Evolutionary conservation across 2,329 filamentous ascomycete genomes (phyloP), one percentile per base, ranked within the genome.

Genomic region (Teratosphaeria nubilosa): DNA sequence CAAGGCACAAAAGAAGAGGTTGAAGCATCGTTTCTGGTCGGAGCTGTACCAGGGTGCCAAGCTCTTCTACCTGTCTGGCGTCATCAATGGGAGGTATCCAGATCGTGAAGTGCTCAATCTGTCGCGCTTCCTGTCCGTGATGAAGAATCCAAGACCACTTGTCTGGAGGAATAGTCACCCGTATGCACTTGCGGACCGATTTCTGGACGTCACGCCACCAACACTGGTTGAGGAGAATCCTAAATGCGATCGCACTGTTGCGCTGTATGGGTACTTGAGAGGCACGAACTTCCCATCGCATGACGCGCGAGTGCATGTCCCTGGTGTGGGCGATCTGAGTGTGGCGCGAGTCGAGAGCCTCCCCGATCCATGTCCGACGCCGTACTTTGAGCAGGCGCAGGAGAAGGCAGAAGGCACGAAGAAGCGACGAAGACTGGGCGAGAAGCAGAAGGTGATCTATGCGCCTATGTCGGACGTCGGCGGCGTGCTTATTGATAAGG

Each of bases 381-480:
- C 94, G 1, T 86, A 84, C 57, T 91, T 95, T 80, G 88, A 96
- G 67, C 89, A 94, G 73, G 90, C 89, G 6, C 77, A 91, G 48
- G 89, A 90, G 45, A 96, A 95, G 70, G 83, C 85, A 1, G 86
- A 86, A 0, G 92, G 92, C 2, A 96, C 95, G 73, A 86, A 86
- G 34, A 86, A 86, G 48, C 80, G 91, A 63, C 85, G 86, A 68
- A 82, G 91, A 58, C 76, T 99, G 14, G 94, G 95, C 32, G 94
- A 99, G 70, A 99, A 97, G 75, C 92, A 99, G 70, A 96, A 96
- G 76, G 84, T 95, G 66, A 77, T 99, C 5, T 95, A 96, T 73
- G 95, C 94, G 2, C 95, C 94, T 34, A 97, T 99, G 92, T 96
- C 91, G 27, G 94, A 99, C 74, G 91, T 96, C 34, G 95, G 91